phyloP scores from a whole-genome alignment of 768 basidiomycete species.

The Russula emetica region DNA sequence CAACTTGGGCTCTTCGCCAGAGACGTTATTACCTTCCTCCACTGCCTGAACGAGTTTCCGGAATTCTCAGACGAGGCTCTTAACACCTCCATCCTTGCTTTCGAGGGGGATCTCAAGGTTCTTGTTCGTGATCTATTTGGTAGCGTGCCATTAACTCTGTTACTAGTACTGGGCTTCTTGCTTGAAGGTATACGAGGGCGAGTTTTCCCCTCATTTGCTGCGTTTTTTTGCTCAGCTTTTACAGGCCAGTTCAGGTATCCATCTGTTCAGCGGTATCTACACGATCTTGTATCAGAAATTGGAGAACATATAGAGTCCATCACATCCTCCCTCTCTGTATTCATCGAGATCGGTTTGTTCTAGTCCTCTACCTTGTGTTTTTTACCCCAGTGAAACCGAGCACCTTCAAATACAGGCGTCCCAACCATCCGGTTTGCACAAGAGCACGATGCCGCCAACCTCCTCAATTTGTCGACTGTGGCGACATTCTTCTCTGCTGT shows the following conservation, averaged over 20 bases:
- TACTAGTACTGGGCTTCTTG: constrained; percentile 71
- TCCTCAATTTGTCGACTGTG: constrained; percentile 70
- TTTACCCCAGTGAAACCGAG: background rate
- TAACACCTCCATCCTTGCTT: constrained; percentile 60
- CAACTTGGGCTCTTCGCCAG: constrained; percentile 58
- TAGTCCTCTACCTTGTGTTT: constrained; percentile 16
- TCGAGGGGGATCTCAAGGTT: constrained; percentile 68
- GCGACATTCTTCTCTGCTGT: constrained; percentile 77
- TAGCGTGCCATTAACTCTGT: constrained; percentile 9
- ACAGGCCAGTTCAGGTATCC: constrained; percentile 68
- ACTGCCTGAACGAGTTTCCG: constrained; percentile 73
- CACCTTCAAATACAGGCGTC: constrained; percentile 45
- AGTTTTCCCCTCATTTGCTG: constrained; percentile 20
- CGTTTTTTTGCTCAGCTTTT: constrained; percentile 3
- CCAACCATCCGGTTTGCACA: constrained; percentile 74
- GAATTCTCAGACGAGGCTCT: constrained; percentile 72
- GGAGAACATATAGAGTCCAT: constrained; percentile 69
- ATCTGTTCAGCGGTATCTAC: constrained; percentile 68
- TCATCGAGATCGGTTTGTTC: constrained; percentile 66
- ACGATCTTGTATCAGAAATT: constrained; percentile 70
- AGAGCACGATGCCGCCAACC: constrained; percentile 63
- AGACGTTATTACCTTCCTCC: constrained; percentile 64
- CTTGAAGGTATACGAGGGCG: constrained; percentile 58
- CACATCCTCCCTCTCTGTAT: constrained; percentile 61
- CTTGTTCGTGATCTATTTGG: constrained; percentile 14